phyloP scores from a whole-genome alignment of 768 basidiomycete genomes.

The Leucosporidium scottii region DNA sequence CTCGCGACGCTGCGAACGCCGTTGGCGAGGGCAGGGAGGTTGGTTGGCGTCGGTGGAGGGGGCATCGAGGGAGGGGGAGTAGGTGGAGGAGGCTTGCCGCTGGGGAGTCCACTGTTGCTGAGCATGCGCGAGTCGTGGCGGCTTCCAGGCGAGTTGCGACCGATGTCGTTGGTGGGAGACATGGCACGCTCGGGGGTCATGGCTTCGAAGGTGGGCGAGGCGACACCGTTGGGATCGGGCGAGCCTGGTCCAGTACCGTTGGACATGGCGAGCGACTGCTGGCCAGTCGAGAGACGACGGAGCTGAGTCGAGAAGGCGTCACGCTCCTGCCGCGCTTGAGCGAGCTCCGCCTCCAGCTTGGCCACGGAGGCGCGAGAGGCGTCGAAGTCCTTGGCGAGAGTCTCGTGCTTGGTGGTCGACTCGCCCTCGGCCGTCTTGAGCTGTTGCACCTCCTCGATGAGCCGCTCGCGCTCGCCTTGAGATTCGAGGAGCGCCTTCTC shows the following conservation, averaged over 20 bases:
- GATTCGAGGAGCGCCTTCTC: slow-evolving; percentile 33
- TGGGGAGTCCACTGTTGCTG: slow-evolving; percentile 15
- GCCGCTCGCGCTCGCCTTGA: slow-evolving; percentile 33
- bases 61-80: slow-evolving; percentile 82
- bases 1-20: slow-evolving; percentile 3
- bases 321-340: slow-evolving; percentile 65
- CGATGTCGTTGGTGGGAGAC: slow-evolving; percentile 18
- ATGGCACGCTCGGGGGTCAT: slow-evolving; percentile 12
- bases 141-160: slow-evolving; percentile 21
- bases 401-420: slow-evolving; percentile 68
- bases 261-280: slow-evolving; percentile 1
- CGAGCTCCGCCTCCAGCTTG: slow-evolving; percentile 75
- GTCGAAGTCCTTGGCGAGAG: slow-evolving; percentile 66
- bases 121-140: slow-evolving; percentile 28
- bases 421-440: slow-evolving; percentile 42
- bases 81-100: slow-evolving; percentile 72
- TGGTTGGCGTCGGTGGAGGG: slow-evolving; percentile 51
- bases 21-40: slow-evolving; percentile 15
- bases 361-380: slow-evolving; percentile 63
- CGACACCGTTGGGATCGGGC: slow-evolving; percentile 7
- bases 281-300: slow-evolving; percentile 15
- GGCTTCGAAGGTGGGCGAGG: not conserved
- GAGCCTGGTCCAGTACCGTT: slow-evolving; percentile 1
- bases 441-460: slow-evolving; percentile 22
- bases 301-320: slow-evolving; percentile 54